phyloP scores from a whole-genome alignment of 2,329 filamentous ascomycete species.

The Ciborinia camelliae region DNA sequence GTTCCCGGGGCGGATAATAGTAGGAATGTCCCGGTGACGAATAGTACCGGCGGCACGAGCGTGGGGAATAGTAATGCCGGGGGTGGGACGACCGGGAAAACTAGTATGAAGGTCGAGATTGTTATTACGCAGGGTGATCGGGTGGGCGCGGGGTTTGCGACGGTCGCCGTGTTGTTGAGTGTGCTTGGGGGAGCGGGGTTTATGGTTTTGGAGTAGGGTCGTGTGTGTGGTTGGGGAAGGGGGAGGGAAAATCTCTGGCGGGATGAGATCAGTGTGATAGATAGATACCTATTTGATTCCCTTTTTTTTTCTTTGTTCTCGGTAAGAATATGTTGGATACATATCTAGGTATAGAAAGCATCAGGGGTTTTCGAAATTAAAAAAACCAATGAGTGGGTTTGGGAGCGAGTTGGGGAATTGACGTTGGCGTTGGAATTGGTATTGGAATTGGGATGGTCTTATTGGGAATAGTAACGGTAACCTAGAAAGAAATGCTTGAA shows the following conservation, averaged over 20 bases:
- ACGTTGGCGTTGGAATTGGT: background rate
- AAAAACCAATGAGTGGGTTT: too few species aligned
- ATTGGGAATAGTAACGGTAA: too few species aligned
- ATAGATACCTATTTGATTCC: background rate
- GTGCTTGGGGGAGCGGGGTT: slow-evolving; percentile 27
- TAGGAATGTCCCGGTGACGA: slow-evolving; percentile 40
- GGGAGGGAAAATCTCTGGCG: too few species aligned
- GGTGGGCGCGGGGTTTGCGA: slow-evolving; percentile 44
- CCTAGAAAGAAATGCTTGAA: too few species aligned
- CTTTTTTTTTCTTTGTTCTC: background rate
- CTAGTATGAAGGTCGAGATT: background rate
- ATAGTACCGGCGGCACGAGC: slow-evolving; percentile 38
- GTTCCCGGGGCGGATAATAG: slow-evolving; percentile 34
- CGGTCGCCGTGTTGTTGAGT: slow-evolving; percentile 35
- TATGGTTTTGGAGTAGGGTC: slow-evolving; percentile 21
- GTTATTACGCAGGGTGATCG: slow-evolving; percentile 40
- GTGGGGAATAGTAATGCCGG: slow-evolving; percentile 29
- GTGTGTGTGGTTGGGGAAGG: too few species aligned
- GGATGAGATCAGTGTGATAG: too few species aligned
- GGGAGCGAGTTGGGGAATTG: too few species aligned
- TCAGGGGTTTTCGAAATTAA: background rate
- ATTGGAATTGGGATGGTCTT: background rate
- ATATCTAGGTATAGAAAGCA: background rate
- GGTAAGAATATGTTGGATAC: background rate
- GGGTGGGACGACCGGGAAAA: background rate